phyloP scores from a whole-genome alignment of 805 yeast genomes.

The Grigorovia humatica region DNA sequence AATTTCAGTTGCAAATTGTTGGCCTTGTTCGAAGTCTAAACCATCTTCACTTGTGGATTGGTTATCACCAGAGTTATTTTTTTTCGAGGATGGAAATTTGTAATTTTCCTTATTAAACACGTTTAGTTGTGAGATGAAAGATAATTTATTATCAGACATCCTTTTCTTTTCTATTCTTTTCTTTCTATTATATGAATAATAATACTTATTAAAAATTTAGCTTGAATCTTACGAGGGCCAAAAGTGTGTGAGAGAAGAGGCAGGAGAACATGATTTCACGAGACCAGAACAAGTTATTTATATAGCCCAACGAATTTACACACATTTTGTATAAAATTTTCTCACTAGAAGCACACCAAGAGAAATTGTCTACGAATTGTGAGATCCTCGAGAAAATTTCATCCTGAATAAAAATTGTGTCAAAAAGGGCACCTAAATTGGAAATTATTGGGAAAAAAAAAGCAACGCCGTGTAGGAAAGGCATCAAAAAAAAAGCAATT shows the following conservation, averaged over 20 bases:
- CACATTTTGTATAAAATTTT: not conserved
- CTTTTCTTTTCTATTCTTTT: not conserved
- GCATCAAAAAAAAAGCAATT: not conserved
- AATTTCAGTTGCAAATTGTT: conserved; percentile 27
- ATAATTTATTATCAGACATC: conserved; percentile 11
- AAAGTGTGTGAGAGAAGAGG: not conserved
- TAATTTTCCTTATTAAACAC: conserved; percentile 24
- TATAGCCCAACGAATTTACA: not conserved
- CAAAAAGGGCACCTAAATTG: not conserved
- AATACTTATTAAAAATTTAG: not conserved
- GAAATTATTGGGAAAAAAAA: no score
- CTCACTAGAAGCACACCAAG: conserved; percentile 18
- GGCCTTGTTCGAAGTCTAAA: conserved; percentile 17
- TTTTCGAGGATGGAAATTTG: conserved; percentile 4
- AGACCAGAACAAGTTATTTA: not conserved
- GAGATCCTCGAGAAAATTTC: not conserved
- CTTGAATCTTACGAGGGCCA: not conserved
- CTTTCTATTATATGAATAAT: not conserved
- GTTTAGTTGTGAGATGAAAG: conserved; percentile 21
- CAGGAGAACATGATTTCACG: not conserved
- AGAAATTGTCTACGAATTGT: not conserved
- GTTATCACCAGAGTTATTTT: not conserved
- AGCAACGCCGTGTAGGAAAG: not conserved
- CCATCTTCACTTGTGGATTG: conserved; percentile 5
- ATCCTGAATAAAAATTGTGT: not conserved